Percentiles rank a stretch among this genome's conserved stretches.
Evolutionary conservation across 176 grass and related monocot genomes (phyloP).

Genomic region (Oryza officinalis): DNA sequence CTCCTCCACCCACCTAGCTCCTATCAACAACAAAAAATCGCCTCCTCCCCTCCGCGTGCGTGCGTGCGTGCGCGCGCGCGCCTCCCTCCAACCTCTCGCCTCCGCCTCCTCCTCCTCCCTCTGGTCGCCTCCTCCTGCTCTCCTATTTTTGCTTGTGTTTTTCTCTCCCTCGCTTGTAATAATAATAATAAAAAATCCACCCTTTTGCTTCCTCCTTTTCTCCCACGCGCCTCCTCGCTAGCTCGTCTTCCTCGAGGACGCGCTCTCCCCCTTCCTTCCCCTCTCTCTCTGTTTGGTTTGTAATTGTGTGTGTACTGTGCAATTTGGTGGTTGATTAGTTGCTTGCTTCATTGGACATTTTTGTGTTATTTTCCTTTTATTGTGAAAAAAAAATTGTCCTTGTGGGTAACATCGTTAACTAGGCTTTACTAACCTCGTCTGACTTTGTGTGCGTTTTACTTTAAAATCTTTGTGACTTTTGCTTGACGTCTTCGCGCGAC

Average conservation of each 20-base stretch:
- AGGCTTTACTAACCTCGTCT: conserved; percentile 30
- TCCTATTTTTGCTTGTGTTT: conserved; percentile 62
- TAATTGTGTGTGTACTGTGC: conserved; percentile 33
- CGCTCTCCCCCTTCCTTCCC: background rate
- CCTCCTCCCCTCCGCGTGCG: background rate
- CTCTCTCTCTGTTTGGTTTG: background rate
- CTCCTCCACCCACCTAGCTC: background rate
- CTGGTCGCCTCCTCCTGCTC: conserved; percentile 46
- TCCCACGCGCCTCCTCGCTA: conserved; percentile 31
- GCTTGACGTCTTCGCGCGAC: background rate
- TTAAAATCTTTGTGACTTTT: conserved; percentile 30
- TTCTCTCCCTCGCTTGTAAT: conserved; percentile 36
- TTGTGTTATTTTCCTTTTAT: background rate
- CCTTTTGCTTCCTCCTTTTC: conserved; percentile 18
- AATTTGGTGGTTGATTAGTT: conserved; percentile 26
- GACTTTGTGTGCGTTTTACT: conserved; percentile 28
- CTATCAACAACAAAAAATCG: background rate
- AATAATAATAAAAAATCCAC: too few relatives aligned
- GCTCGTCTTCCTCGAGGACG: conserved; percentile 2
- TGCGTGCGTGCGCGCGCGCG: too few relatives aligned
- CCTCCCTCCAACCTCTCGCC: conserved; percentile 11
- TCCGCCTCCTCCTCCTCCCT: conserved; percentile 31
- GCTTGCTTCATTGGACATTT: conserved; percentile 31
- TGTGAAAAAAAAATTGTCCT: background rate
- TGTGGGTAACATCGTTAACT: conserved; percentile 18